phyloP scores from a whole-genome alignment of 1,284 basidiomycete species.

The Mrakiaceae sp. region DNA sequence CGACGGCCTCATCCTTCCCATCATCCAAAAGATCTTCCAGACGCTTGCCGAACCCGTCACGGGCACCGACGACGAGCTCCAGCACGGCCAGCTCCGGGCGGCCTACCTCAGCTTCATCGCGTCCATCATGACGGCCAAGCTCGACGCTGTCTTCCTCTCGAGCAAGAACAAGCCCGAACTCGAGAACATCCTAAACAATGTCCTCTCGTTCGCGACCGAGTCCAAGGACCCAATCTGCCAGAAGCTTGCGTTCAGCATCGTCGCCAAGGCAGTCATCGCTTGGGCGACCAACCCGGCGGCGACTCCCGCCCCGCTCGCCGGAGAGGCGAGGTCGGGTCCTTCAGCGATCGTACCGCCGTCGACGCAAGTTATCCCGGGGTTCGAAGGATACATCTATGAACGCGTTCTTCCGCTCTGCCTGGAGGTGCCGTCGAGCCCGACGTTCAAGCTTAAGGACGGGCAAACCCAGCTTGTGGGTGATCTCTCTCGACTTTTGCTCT shows the following conservation, averaged over 20 bases:
- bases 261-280: conserved; percentile 53
- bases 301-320: conserved; percentile 20
- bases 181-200: conserved; percentile 58
- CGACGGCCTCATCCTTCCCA: conserved; percentile 78
- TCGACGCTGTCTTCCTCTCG: conserved; percentile 77
- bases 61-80: conserved; percentile 81
- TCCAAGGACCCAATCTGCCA: conserved; percentile 61
- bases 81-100: conserved; percentile 76
- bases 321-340: conserved; percentile 23
- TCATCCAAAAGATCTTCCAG: conserved; percentile 70
- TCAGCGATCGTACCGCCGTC: conserved; percentile 25
- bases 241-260: conserved; percentile 69
- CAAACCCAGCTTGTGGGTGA: conserved; percentile 62
- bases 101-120: conserved; percentile 80
- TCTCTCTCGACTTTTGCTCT: neutral
- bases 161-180: conserved; percentile 72
- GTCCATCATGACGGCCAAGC: conserved; percentile 64
- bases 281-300: conserved; percentile 57
- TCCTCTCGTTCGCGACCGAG: conserved; percentile 54
- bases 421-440: conserved; percentile 60
- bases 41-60: conserved; percentile 70
- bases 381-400: conserved; percentile 87
- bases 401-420: conserved; percentile 74
- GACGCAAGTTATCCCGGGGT: conserved; percentile 56
- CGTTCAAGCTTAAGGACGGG: conserved; percentile 81